Base-by-base conservation (phyloP, 306 rosid genomes). In the Pyrus bretschneideri region DNA sequence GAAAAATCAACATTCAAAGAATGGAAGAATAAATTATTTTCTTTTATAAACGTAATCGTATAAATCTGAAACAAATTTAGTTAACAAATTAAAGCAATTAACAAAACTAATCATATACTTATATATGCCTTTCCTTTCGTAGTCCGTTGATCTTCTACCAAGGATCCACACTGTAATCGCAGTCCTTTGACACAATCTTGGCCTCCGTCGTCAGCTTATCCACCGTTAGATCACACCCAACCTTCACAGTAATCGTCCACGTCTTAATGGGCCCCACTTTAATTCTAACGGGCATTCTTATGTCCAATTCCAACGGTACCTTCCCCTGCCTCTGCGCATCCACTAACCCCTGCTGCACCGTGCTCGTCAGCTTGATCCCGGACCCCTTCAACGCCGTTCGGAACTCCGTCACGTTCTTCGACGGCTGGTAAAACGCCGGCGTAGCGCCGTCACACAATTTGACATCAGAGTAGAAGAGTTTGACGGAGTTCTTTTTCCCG, bases 381-480 rank as follows among this genome's bases (percentile, higher is more conserved):
- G 79, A 72, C 6, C 93, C 97, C 17, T 17, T 83, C 15, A 89
- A 70, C 89, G 58, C 80, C 78, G 86, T 85, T 58, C 25, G 15
- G 11, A 93, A 67, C 73, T 76, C 87, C 67, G 92, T 93, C 31
- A 84, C 83, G 62, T 91, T 93, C 9, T 86, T 86, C 2, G 87
- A 12, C 73, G 96, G 88, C 87, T 93, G 96, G 57, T 84, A 87
- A 75, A 93, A 89, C 66, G 77, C 80, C 55, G 98, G 92, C 78
- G 85, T 14, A 44, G 64, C 77, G 61, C 97, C 97, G 51, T 87
- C 70, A 40, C 89, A 82, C 7, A 91, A 52, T 71, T 25, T 75
- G 35, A 80, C 78, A 65, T 82, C 85, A 22, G 81, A 45, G 51
- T 83, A 89, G 57, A 63, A 83, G 4, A 91, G 59, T n/a, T 72